Base-by-base conservation (phyloP, 2,329 filamentous ascomycete genomes). In the Ramichloridium luteum region DNA sequence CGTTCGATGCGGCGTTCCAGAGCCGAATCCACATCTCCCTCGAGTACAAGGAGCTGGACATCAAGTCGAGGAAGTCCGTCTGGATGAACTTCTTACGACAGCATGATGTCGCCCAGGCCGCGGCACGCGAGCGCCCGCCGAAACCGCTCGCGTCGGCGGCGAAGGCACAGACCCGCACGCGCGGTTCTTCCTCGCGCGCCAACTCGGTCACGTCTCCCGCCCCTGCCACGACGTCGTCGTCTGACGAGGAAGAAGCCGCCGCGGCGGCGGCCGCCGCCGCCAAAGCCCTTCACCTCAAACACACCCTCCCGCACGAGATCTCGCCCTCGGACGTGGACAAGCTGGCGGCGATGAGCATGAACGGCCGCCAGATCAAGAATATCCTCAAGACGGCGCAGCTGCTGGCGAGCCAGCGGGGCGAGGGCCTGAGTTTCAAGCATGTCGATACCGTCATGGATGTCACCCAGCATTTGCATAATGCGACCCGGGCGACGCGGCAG, bases 1-100 rank as follows among this genome's bases (percentile, higher is more conserved):
- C 55, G 4, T 59, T 65, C 35, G 63, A 66, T 31, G 41, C 50
- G 3, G 62, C 61, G 3, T 64, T 67, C 30, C 56, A 64, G 32
- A 61, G 57, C 16, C 55, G 64, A 5, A 64, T 67, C 20, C 62
- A 60, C 37, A 54, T 64, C 35, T 48, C 45, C 11, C 54, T 56
- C 33, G 56, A 56, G 18, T 66, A 65, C 41, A 42, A 54, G 2
- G 56, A 64, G 8, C 53, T 65, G 3, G 54, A 54, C 16, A 31
- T 31, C 3, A 35, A 48, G 1, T 54, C 55, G 1, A 49, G 61
- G 6, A 50, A 51, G 13, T 53, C 52, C 6, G 51, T 67, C 26
- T 66, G 64, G 64, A 36, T 48, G 11, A 64, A 64, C 35, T 66
- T 66, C 49, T 43, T 67, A 3, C 37, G 36, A 6, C 31, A 48